Evolutionary conservation across 192 early-diverging fungal species (phyloP), one percentile per base, ranked within the genome.

Genomic region (Umbelopsis ramanniana): DNA sequence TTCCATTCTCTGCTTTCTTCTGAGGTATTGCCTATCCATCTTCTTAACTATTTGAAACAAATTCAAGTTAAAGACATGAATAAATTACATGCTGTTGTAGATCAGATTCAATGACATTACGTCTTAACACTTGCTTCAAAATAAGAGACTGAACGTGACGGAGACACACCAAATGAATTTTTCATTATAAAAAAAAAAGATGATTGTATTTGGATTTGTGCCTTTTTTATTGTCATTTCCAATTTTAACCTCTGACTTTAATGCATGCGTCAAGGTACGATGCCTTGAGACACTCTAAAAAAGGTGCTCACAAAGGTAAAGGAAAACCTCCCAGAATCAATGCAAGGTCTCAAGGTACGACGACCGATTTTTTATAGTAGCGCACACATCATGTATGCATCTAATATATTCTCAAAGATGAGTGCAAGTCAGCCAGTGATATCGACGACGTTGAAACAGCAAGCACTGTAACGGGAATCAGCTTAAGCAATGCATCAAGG

Each of bases 151-250:
- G 29, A 29, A 11, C 6, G 40, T 43, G 40, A 43, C 40, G 6
- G 40, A 43, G 8, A 43, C 1, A 43, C 1, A 0, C 0, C 1
- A 11, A 43, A 11, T 43, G 8, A 6, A 43, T 11, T 12, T 43
- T 43, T 11, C 38, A 11, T 7, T 43, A 43, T 43, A 43, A 43
- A 43, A 43, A 7, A 43, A 43, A 2, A 43, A 43, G 6, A 40
- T 6, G 11, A 11, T 11, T 11, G 11, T 11, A 43, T 43, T 43
- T 43, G 8, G 26, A 37, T 57, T 69, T 68, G 23, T 69, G 38
- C 15, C 40, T 22, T 43, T 76, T 14, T 60, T 37, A 21, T 14
- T 46, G 35, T 37, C 15, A 21, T 69, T 72, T 50, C 48, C 48
- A 50, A 50, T 50, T 50, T 50, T 50, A 50, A 15, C 4, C 48